A percentile compares a stretch with the other conserved stretches of the same genome.
Evolutionary conservation across 495 filamentous ascomycete genomes (phyloP).

Genomic region (Lophiotrema nucula): DNA sequence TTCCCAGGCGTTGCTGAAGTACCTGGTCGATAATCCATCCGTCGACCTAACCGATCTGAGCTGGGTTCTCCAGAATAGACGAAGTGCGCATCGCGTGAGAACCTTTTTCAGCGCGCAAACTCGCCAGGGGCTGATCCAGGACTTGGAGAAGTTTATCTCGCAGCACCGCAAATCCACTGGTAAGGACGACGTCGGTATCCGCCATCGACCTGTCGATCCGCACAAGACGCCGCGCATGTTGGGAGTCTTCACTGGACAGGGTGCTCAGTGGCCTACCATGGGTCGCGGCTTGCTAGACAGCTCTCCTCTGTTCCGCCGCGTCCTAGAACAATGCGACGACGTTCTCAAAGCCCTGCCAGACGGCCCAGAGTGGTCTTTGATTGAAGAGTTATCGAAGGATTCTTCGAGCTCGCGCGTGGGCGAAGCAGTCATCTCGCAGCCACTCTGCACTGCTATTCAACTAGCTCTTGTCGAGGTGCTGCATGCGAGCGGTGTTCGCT

Average conservation of each 20-base stretch:
- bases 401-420: background rate
- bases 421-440: constrained; percentile 16
- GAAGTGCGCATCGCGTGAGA: background rate
- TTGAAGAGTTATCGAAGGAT: background rate
- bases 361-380: constrained; percentile 6
- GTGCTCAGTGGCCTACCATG: constrained; percentile 22
- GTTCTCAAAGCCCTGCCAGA: background rate
- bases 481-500: background rate
- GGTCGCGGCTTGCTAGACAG: background rate
- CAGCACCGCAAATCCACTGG: constrained; percentile 23
- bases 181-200: background rate
- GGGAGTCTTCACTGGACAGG: constrained; percentile 32
- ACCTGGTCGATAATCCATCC: background rate
- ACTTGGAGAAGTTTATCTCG: constrained; percentile 8
- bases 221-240: background rate
- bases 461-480: constrained; percentile 16
- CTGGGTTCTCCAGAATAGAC: background rate
- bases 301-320: background rate
- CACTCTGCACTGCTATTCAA: constrained; percentile 24
- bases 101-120: background rate
- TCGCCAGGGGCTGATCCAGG: background rate
- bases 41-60: background rate
- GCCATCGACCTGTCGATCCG: too few relatives aligned
- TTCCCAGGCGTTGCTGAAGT: background rate
- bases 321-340: background rate